Evolutionary conservation across 139 green algal species (phyloP).

Genomic region (Chlorella vulgaris): DNA sequence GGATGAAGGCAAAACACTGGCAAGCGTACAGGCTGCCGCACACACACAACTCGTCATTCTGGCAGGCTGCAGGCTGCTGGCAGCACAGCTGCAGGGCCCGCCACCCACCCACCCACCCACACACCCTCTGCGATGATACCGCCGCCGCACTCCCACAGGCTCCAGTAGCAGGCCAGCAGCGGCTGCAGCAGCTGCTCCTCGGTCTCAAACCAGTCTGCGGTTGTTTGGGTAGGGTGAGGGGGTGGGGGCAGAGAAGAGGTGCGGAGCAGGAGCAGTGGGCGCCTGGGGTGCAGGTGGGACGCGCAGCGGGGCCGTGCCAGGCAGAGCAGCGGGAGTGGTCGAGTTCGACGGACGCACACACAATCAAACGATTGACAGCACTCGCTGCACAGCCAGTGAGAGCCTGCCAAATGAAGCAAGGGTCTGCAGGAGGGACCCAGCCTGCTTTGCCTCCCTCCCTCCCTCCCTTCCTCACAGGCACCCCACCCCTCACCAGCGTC

Average conservation of each 20-base stretch:
- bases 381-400: too few relatives aligned
- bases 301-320: too few relatives aligned
- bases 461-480: background rate
- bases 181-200: conserved; percentile 78
- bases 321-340: too few relatives aligned
- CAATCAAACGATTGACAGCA: background rate
- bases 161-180: conserved; percentile 88
- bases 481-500: conserved; percentile 26
- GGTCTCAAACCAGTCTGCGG: conserved; percentile 50
- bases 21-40: too few relatives aligned
- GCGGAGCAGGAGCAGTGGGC: background rate
- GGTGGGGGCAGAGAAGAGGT: background rate
- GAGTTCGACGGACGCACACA: background rate
- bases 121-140: conserved; percentile 86
- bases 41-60: too few relatives aligned
- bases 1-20: too few relatives aligned
- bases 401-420: too few relatives aligned
- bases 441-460: too few relatives aligned
- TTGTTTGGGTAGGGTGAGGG: background rate
- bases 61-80: background rate
- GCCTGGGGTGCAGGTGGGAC: too few relatives aligned
- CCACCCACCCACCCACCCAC: background rate
- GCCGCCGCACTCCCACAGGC: conserved; percentile 85
- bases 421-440: too few relatives aligned
- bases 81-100: too few relatives aligned